Evolutionary conservation across 306 rosid species (phyloP).

Genomic region (Echinosophora koreensis): DNA sequence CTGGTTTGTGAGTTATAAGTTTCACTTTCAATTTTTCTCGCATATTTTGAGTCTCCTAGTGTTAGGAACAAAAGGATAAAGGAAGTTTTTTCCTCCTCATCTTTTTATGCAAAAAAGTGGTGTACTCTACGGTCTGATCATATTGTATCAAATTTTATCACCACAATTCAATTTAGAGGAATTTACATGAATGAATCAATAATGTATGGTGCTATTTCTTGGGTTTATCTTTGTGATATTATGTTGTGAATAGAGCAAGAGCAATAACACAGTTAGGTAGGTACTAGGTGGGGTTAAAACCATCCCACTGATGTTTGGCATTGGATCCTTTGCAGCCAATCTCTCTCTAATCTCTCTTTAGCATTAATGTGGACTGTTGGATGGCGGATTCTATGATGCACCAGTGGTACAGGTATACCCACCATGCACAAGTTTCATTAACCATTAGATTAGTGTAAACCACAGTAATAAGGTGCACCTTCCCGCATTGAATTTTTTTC

Average conservation of each 20-base stretch:
- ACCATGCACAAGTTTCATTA: too few relatives aligned
- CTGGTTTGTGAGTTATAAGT: conserved; percentile 42
- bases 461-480: too few relatives aligned
- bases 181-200: conserved; percentile 13
- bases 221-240: not conserved
- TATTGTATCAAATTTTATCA: conserved; percentile 16
- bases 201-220: not conserved
- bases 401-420: too few relatives aligned
- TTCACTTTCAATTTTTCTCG: conserved; percentile 24
- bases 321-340: too few relatives aligned
- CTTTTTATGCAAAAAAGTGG: conserved; percentile 43
- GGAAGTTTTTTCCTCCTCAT: conserved; percentile 7
- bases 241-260: not conserved
- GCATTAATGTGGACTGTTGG: too few relatives aligned
- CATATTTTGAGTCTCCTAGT: not conserved
- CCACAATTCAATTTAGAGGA: conserved; percentile 36
- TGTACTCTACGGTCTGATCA: conserved; percentile 37
- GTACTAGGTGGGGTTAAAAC: not conserved
- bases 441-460: too few relatives aligned
- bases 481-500: too few relatives aligned
- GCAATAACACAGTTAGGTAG: not conserved
- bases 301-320: too few relatives aligned
- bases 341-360: too few relatives aligned
- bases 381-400: too few relatives aligned
- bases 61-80: conserved; percentile 28